A percentile compares a stretch with the other conserved stretches of the same genome.
phyloP scores from a whole-genome alignment of 2,329 filamentous ascomycete genomes.

The Tolypocladium amazonense region DNA sequence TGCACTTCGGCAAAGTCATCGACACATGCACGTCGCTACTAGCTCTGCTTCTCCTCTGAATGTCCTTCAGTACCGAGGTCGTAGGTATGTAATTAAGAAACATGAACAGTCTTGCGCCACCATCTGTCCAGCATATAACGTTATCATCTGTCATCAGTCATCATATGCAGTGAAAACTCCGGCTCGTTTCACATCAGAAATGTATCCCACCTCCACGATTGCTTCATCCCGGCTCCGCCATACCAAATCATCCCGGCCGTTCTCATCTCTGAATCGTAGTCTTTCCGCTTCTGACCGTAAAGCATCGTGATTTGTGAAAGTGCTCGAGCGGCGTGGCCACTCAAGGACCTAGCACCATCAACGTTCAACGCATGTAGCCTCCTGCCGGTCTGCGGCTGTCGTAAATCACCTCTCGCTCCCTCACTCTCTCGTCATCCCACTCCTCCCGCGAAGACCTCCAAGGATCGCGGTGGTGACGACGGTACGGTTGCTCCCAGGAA shows the following conservation, averaged over 20 bases:
- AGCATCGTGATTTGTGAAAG: neutral
- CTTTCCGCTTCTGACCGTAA: neutral
- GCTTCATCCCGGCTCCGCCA: neutral
- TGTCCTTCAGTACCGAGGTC: neutral
- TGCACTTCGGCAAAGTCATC: neutral
- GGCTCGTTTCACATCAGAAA: neutral
- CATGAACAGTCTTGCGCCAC: neutral
- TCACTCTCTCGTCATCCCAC: slow-evolving; percentile 52
- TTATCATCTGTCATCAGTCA: neutral
- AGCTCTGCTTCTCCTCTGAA: neutral
- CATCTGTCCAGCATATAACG: neutral
- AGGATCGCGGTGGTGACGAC: slow-evolving; percentile 18
- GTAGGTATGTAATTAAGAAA: neutral
- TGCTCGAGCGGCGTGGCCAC: neutral
- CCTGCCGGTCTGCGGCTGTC: slow-evolving; percentile 32
- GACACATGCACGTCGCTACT: neutral
- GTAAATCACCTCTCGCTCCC: slow-evolving; percentile 58
- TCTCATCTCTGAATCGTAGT: neutral
- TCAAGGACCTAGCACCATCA: neutral
- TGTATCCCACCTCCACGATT: neutral
- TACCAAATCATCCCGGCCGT: neutral
- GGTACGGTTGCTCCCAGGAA: slow-evolving; percentile 29
- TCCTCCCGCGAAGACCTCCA: slow-evolving; percentile 14
- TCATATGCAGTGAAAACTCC: neutral
- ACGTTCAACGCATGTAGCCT: slow-evolving; percentile 1